phyloP scores from a whole-genome alignment of 805 yeast species.

The Saccharomycopsis babjevae region DNA sequence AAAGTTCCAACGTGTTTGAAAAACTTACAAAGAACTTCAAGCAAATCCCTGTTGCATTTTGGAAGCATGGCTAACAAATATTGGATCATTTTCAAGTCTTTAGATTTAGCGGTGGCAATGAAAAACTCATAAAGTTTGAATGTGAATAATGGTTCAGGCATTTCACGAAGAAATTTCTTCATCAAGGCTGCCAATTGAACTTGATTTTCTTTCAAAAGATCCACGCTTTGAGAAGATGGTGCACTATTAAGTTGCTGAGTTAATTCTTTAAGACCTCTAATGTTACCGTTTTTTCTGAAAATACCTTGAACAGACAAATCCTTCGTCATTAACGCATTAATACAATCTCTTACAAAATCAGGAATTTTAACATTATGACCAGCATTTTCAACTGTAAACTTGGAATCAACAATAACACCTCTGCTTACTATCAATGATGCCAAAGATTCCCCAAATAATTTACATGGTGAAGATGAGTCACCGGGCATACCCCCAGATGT shows the following conservation, averaged over 20 bases:
- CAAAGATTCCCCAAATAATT: not conserved
- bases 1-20: slow-evolving; percentile 94
- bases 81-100: slow-evolving; percentile 43
- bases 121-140: slow-evolving; percentile 66
- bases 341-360: slow-evolving; percentile 73
- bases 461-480: not conserved
- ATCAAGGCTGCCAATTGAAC: slow-evolving; percentile 88
- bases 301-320: slow-evolving; percentile 96
- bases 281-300: slow-evolving; percentile 93
- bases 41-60: slow-evolving; percentile 64
- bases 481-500: not conserved
- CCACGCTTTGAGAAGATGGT: slow-evolving; percentile 59
- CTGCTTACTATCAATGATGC: slow-evolving; percentile 23
- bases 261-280: slow-evolving; percentile 64
- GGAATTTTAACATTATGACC: slow-evolving; percentile 76
- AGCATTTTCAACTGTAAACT: slow-evolving; percentile 34
- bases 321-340: slow-evolving; percentile 73
- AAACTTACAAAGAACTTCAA: slow-evolving; percentile 79
- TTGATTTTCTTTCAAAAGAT: slow-evolving; percentile 65
- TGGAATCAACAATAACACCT: slow-evolving; percentile 37
- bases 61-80: slow-evolving; percentile 63
- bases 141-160: slow-evolving; percentile 87
- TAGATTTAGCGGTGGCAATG: slow-evolving; percentile 54
- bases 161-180: slow-evolving; percentile 82
- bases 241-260: slow-evolving; percentile 62